Conservation (phyloP, 257 asterid genomes). For the Salvia splendens region DNA sequence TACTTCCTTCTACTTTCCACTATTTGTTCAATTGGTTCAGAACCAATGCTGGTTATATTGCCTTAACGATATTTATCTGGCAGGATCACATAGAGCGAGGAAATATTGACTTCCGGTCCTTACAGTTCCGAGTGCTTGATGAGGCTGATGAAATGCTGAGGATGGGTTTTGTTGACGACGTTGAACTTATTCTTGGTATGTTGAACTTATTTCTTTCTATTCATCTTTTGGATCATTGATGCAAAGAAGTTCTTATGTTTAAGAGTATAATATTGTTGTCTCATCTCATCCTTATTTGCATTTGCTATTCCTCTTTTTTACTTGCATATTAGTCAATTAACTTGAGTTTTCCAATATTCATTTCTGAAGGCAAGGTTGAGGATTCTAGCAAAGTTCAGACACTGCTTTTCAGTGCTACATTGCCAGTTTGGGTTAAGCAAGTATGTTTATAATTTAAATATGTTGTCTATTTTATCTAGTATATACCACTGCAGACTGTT, state of each 20-base stretch:
- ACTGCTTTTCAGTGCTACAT: slow-evolving; percentile 93
- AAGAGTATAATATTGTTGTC: not conserved
- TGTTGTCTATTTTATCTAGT: not conserved
- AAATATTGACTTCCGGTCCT: slow-evolving; percentile 67
- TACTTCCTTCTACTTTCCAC: not conserved
- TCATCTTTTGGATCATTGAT: not conserved
- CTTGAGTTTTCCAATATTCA: slow-evolving; percentile 15
- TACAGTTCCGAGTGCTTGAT: slow-evolving; percentile 92
- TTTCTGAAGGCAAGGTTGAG: slow-evolving; percentile 70
- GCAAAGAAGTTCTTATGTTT: not conserved
- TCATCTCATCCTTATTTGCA: not conserved
- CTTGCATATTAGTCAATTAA: not conserved
- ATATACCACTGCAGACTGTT: not conserved
- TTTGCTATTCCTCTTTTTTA: not conserved
- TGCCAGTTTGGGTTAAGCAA: slow-evolving; percentile 85
- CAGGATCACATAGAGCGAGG: slow-evolving; percentile 93
- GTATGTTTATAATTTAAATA: slow-evolving; percentile 36
- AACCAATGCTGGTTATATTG: not conserved
- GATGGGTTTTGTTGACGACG: slow-evolving; percentile 99
- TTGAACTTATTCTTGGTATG: slow-evolving; percentile 91
- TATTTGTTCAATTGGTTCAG: not conserved
- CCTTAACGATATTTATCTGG: slow-evolving; percentile 17
- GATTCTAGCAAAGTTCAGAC: slow-evolving; percentile 89
- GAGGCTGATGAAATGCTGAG: slow-evolving; percentile 99
- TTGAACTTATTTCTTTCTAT: not conserved